Percentiles rank a stretch among this genome's conserved stretches.
These are phyloP conservation scores for Arthrinium phaeospermum DNA, from an alignment of 2,329 filamentous ascomycete genomes.

Conservation along the genomic window DNA sequence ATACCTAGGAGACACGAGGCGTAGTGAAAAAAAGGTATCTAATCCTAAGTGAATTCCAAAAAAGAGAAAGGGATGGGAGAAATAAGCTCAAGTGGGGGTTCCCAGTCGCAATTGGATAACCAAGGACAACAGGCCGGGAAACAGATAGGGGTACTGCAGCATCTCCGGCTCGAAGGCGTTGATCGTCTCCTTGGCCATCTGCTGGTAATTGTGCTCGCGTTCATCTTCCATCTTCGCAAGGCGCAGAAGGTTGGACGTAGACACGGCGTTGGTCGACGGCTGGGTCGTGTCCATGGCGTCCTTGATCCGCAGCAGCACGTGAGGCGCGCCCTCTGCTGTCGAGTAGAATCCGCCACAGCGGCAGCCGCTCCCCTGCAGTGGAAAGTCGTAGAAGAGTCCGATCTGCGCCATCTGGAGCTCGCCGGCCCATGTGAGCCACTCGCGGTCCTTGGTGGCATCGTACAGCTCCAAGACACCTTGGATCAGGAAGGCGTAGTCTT, in stretches of 20 bases:
- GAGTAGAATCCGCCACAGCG: constrained; percentile 72
- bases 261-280: constrained; percentile 87
- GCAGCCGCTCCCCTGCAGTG: constrained; percentile 41
- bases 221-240: constrained; percentile 68
- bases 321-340: constrained; percentile 64
- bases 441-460: constrained; percentile 78
- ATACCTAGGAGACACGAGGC: not conserved
- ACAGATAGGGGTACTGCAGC: constrained; percentile 91
- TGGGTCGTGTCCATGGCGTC: constrained; percentile 93
- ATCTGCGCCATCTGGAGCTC: constrained; percentile 79
- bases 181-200: constrained; percentile 70
- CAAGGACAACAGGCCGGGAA: constrained; percentile 77
- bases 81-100: not conserved
- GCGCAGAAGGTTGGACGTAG: constrained; percentile 86
- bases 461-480: constrained; percentile 85
- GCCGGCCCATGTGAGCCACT: constrained; percentile 81
- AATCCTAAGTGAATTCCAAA: not conserved
- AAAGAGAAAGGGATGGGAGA: not conserved
- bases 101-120: constrained; percentile 46
- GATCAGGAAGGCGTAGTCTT: constrained; percentile 92
- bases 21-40: not conserved
- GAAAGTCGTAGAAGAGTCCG: constrained; percentile 75
- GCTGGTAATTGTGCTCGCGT: not conserved
- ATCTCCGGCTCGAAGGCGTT: constrained; percentile 90
- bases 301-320: constrained; percentile 85